phyloP scores from a whole-genome alignment of 2,329 filamentous ascomycete species.

The Diaporthe longicolla region DNA sequence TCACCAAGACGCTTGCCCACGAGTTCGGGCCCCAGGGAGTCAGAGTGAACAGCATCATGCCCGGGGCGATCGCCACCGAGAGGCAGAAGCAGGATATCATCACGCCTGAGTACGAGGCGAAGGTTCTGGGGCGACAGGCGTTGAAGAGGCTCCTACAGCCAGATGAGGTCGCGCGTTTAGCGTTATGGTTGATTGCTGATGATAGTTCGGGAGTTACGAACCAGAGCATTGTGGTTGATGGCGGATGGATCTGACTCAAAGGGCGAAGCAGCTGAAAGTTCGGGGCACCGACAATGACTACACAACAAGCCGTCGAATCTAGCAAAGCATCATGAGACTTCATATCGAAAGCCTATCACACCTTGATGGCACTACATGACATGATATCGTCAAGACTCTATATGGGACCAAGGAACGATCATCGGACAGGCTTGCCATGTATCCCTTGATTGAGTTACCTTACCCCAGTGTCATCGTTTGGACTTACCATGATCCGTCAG shows the following conservation, averaged over 20 bases:
- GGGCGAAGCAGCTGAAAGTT: neutral
- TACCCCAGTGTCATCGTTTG: no score
- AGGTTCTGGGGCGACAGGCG: neutral
- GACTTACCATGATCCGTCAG: no score
- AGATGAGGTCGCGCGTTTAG: neutral
- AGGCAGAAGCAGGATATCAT: neutral
- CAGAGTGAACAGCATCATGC: neutral
- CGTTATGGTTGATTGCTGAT: neutral
- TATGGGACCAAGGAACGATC: no score
- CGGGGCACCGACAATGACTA: neutral
- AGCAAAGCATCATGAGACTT: neutral
- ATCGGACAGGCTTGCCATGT: no score
- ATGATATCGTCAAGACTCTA: no score
- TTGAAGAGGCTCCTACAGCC: neutral
- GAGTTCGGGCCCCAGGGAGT: neutral
- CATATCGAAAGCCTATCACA: no score
- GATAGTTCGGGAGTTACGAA: neutral
- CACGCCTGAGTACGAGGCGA: neutral
- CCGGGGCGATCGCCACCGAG: neutral
- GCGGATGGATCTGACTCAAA: neutral
- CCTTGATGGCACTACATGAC: no score
- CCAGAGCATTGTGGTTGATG: neutral
- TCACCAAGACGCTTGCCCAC: neutral
- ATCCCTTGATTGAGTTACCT: no score
- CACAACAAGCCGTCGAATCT: neutral